Evolutionary conservation across 2,329 filamentous ascomycete species (phyloP), one percentile per base, ranked within the genome.

Genomic region (Fusarium subtropicale): DNA sequence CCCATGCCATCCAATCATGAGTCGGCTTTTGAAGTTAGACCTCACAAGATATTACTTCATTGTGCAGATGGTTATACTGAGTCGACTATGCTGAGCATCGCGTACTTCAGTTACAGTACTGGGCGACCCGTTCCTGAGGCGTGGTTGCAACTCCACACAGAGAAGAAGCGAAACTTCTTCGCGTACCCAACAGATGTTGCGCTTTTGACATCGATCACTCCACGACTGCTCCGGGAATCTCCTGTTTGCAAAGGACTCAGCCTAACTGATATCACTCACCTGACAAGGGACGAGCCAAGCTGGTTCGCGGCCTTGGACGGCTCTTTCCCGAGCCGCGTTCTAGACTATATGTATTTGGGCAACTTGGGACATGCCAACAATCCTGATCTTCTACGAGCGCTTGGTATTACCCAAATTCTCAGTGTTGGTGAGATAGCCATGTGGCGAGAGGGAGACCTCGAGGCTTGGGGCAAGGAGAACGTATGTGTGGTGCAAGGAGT

Each of bases 31-130:
- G 54, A 73, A 54, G 36, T 56, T 26, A 79, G 80, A 34, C 83
- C 88, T 57, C 84, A 89, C 67, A 94, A 90, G 76, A 88, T 98
- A 34, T 86, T 98, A 33, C 92, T 99, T 41, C 95, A 98, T 79
- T 98, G 96, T 78, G 90, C 91, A 3, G 96, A 99, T 78, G 96
- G 96, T 20, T 99, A 99, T 75, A 99, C 96, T 0, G 96, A 99
- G 79, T 95, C 92, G 2, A 94, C 94, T 3, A 86, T 99, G 79
- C 85, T 99, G 20, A 93, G 88, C 3, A 88, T 99, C 39, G 93
- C 95, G 12, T 99, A 99, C 79, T 93, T 91, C 77, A 97, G 97
- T 86, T 99, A 94, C 79, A 93, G 92, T 56, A 93, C 96, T 66
- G 93, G 93, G 9, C 84, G 89, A 13, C 87, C 94, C 0, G 87